Base-by-base conservation (phyloP, 495 filamentous ascomycete species). In the Annulohypoxylon bovei region DNA sequence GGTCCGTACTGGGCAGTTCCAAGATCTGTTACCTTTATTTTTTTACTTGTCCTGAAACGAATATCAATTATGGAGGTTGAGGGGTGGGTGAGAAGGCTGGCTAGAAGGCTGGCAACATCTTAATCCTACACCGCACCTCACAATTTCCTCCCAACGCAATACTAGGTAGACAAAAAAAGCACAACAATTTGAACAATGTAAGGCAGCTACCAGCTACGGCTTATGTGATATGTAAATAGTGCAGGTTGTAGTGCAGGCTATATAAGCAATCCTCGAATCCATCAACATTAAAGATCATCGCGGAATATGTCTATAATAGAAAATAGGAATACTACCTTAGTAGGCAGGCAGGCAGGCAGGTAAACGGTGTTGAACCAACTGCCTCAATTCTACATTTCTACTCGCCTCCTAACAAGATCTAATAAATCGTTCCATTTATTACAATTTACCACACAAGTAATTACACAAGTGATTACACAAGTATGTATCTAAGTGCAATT, bases 111-210 rank as follows among this genome's bases (percentile, higher is more conserved):
- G 12, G 12, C 37, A 40, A 42, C 39, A 42, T 27, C n/a, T n/a
- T n/a, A 55, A 50, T 44, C 54, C 28, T 64, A 64, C 55, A 49
- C 59, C 67, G 69, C 65, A 67, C 25, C 53, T 68, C 69, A 50
- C 55, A 72, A 72, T 72, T 46, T 72, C 52, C 37, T 59, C 42
- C 25, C 46, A 28, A 58, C 44, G 28, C 42, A 46, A 58, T 62
- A 35, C 50, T 60, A n/a, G n/a, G n/a, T n/a, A n/a, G n/a, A n/a
- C 33, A 52, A 62, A 61, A 25, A 11, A 37, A 56, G 28, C 53
- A 27, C 12, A 53, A 16, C 33, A 44, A 8, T 12, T 35, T 40
- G n/a, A 25, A 60, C 23, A 22, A 53, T 49, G 9, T 25, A 54
- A 46, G 55, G 44, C 40, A 6, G 6, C 20, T 46, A 9, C n/a